phyloP scores from a whole-genome alignment of 495 filamentous ascomycete species.

The Trypethelium eluteriae region DNA sequence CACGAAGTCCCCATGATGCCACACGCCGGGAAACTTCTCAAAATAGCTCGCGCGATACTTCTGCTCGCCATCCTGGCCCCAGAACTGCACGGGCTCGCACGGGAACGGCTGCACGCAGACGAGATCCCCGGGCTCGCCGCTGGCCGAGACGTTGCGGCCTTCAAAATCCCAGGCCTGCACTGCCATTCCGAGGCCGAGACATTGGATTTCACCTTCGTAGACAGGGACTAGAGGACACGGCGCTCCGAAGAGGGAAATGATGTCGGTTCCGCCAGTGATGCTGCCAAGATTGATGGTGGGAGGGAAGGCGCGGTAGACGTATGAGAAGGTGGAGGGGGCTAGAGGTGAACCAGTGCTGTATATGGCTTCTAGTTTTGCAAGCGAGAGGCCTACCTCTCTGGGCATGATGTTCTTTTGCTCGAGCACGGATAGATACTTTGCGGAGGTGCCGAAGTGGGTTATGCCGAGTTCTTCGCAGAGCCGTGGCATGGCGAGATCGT shows the following conservation, averaged over 20 bases:
- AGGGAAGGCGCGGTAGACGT: conserved; percentile 75
- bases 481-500: conserved; percentile 61
- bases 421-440: conserved; percentile 84
- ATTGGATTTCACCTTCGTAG: conserved; percentile 82
- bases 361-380: conserved; percentile 61
- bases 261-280: conserved; percentile 87
- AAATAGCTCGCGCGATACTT: conserved; percentile 84
- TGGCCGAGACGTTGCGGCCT: conserved; percentile 44
- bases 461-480: conserved; percentile 65
- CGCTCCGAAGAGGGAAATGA: conserved; percentile 86
- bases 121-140: conserved; percentile 75
- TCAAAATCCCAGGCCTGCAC: conserved; percentile 66
- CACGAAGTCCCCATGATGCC: conserved; percentile 95
- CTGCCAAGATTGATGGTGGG: conserved; percentile 67
- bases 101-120: conserved; percentile 84
- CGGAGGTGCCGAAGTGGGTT: conserved; percentile 87
- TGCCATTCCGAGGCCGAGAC: conserved; percentile 83
- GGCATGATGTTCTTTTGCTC: conserved; percentile 73
- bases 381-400: conserved; percentile 40
- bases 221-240: conserved; percentile 83
- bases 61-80: conserved; percentile 59
- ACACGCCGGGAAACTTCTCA: conserved; percentile 66
- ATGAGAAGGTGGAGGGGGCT: conserved; percentile 86
- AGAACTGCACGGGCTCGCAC: conserved; percentile 84
- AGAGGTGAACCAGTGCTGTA: conserved; percentile 90